Evolutionary conservation across 257 asterid species (phyloP).

Genomic region (Datura wrightii): DNA sequence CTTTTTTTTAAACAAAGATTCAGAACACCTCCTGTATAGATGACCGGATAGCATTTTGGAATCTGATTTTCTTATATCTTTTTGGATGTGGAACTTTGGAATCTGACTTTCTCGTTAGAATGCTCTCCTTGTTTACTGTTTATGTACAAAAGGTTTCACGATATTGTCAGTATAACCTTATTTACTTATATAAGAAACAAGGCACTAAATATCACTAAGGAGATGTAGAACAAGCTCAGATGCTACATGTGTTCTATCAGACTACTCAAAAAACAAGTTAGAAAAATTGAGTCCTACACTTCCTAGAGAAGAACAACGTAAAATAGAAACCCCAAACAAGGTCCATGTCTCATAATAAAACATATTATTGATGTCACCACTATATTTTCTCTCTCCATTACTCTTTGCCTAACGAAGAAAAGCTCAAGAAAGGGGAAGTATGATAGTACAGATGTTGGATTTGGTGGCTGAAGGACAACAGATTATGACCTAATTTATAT

Average conservation of each 20-base stretch:
- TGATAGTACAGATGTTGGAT: not conserved
- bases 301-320: not conserved
- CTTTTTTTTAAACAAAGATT: too few species aligned
- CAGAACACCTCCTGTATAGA: too few species aligned
- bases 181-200: not conserved
- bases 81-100: too few species aligned
- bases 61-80: too few species aligned
- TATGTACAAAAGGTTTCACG: slow-evolving; percentile 14
- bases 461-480: slow-evolving; percentile 17
- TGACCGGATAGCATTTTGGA: too few species aligned
- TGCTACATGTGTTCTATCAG: slow-evolving; percentile 10
- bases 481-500: not conserved
- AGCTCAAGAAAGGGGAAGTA: not conserved
- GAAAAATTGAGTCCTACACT: not conserved
- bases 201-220: not conserved
- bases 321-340: not conserved
- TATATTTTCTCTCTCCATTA: not conserved
- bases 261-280: not conserved
- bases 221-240: not conserved
- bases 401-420: not conserved
- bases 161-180: not conserved
- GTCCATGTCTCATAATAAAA: slow-evolving; percentile 10
- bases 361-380: slow-evolving; percentile 23
- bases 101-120: not conserved
- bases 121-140: not conserved